Percentiles rank a stretch among this genome's conserved stretches.
Conservation (phyloP, 148 eudicot genomes). For the Vaccinium darrowii region DNA sequence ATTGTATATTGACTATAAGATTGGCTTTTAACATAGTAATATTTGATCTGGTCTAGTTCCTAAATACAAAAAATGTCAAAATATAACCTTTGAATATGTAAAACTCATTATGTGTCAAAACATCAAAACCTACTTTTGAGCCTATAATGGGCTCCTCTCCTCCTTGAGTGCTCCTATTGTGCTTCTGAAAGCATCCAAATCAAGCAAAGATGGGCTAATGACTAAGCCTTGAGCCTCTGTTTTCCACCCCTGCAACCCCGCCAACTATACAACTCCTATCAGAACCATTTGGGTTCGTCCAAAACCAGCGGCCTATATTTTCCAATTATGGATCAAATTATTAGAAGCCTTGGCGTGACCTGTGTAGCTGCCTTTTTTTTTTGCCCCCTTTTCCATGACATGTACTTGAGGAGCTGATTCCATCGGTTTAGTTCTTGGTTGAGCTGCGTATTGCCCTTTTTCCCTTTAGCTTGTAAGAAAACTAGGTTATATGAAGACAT, state of each 20-base stretch:
- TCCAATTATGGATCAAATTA: background rate
- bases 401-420: background rate
- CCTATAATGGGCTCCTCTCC: background rate
- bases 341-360: background rate
- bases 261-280: background rate
- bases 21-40: too few relatives aligned
- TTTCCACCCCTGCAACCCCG: background rate
- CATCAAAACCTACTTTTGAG: slow-evolving; percentile 2
- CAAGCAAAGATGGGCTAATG: background rate
- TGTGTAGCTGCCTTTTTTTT: background rate
- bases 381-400: background rate
- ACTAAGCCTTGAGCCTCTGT: background rate
- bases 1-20: too few relatives aligned
- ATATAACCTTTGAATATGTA: too few relatives aligned
- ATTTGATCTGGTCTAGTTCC: too few relatives aligned
- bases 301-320: background rate
- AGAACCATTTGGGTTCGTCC: background rate
- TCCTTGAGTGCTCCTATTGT: background rate
- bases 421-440: slow-evolving; percentile 13
- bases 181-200: background rate
- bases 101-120: too few relatives aligned
- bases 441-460: background rate
- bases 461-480: background rate
- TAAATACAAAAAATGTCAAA: too few relatives aligned
- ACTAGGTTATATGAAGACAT: background rate